A percentile compares a stretch with the other conserved stretches of the same genome.
Conservation (phyloP, 2,329 filamentous ascomycete species). For the Nannizzia gypsea region DNA sequence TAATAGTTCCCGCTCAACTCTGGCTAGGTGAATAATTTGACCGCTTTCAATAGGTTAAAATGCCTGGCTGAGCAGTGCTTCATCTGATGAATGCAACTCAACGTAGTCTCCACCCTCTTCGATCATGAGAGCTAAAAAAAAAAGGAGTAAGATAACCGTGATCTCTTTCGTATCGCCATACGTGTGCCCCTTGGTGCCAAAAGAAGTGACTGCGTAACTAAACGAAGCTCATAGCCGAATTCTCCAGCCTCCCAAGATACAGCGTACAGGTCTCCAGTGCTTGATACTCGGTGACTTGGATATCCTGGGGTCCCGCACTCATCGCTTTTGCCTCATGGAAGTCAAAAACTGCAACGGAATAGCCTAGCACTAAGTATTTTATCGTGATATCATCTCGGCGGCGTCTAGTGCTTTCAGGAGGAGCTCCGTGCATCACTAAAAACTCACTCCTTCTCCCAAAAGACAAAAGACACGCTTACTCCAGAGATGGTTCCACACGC, state of each 20-base stretch:
- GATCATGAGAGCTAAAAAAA: not conserved
- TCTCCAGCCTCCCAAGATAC: not conserved
- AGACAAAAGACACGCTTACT: not conserved
- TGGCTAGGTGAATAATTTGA: not conserved
- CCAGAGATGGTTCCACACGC: not conserved
- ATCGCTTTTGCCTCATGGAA: conserved; percentile 5
- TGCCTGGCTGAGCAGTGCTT: not conserved
- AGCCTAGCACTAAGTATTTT: not conserved
- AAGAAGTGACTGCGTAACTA: not conserved
- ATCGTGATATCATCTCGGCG: not conserved
- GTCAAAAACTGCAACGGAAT: not conserved
- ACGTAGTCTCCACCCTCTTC: not conserved
- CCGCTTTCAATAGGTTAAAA: not conserved
- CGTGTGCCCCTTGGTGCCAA: not conserved
- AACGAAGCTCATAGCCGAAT: not conserved
- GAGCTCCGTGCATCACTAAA: not conserved
- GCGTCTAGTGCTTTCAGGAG: not conserved
- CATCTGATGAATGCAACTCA: not conserved
- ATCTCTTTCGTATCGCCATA: not conserved
- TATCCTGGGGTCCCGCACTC: not conserved
- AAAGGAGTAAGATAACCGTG: not conserved
- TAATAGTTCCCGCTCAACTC: not conserved
- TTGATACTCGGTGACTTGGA: not conserved
- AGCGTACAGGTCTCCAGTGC: not conserved
- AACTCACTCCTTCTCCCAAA: not conserved